Evolutionary conservation across 176 grass and related monocot species (phyloP).

Genomic region (Thinopyrum elongatum): DNA sequence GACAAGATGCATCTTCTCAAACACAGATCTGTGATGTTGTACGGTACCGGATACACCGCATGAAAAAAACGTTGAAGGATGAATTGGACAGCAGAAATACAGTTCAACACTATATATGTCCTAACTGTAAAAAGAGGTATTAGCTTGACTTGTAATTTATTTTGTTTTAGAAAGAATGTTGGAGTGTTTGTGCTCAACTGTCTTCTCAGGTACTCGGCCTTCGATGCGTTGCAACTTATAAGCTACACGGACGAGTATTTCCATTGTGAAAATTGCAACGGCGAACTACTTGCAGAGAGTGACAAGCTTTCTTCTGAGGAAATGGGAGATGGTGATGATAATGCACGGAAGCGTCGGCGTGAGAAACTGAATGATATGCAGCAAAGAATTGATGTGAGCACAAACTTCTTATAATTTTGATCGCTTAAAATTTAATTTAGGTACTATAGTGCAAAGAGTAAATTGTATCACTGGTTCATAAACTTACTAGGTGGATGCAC

Average conservation of each 20-base stretch:
- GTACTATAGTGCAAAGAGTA: neutral
- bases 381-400: constrained; percentile 77
- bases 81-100: constrained; percentile 98
- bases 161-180: neutral
- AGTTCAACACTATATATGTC: constrained; percentile 91
- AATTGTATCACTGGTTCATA: neutral
- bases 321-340: constrained; percentile 98
- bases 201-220: constrained; percentile 84
- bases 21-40: constrained; percentile 90
- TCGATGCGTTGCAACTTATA: constrained; percentile 86
- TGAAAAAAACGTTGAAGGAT: constrained; percentile 99
- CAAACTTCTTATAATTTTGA: constrained; percentile 1
- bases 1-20: constrained; percentile 22
- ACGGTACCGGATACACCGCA: constrained; percentile 87
- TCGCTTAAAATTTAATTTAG: neutral
- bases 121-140: constrained; percentile 87
- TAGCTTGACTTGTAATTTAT: constrained; percentile 17
- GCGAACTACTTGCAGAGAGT: constrained; percentile 92
- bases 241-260: constrained; percentile 80
- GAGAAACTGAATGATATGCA: constrained; percentile 97
- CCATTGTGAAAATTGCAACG: constrained; percentile 96
- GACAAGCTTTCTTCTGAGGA: constrained; percentile 98
- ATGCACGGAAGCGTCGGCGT: constrained; percentile 61
- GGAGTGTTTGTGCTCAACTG: neutral
- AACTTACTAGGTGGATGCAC: neutral